phyloP scores from a whole-genome alignment of 352 stramenopile genomes.

The Pythium volutum region DNA sequence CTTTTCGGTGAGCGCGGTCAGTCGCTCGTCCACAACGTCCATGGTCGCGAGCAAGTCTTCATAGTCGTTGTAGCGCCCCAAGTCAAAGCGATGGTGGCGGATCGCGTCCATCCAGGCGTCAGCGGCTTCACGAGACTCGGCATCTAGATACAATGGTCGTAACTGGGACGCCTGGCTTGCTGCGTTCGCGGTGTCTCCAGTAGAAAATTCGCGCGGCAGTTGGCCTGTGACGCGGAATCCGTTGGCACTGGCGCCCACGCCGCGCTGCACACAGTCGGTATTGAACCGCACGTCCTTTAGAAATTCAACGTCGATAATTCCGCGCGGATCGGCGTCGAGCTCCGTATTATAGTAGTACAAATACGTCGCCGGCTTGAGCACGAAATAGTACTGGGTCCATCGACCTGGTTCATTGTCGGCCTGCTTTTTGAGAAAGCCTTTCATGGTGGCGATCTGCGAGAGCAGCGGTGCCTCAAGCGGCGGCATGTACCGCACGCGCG shows the following conservation, averaged over 20 bases:
- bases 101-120: conserved; percentile 3
- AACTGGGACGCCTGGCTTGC: neutral
- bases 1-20: neutral
- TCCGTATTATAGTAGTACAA: conserved; percentile 82
- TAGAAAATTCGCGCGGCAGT: conserved; percentile 31
- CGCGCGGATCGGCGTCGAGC: conserved; percentile 34
- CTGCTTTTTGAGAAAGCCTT: conserved; percentile 69
- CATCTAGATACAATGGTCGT: conserved; percentile 1
- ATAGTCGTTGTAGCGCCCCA: neutral
- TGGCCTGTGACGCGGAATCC: conserved; percentile 75
- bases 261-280: conserved; percentile 69
- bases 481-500: conserved; percentile 54
- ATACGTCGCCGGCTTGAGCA: conserved; percentile 66
- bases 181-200: conserved; percentile 6
- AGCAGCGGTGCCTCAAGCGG: conserved; percentile 43
- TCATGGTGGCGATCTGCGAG: conserved; percentile 46
- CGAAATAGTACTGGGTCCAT: conserved; percentile 84
- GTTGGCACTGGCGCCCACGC: conserved; percentile 52
- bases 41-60: conserved; percentile 5
- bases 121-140: neutral
- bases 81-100: neutral
- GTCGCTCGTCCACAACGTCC: neutral
- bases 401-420: conserved; percentile 72
- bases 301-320: conserved; percentile 81
- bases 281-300: conserved; percentile 74